A percentile compares a stretch with the other conserved stretches of the same genome.
Evolutionary conservation across 371 early-diverging fungal species (phyloP).

Genomic region (Dichotomocladium elegans): DNA sequence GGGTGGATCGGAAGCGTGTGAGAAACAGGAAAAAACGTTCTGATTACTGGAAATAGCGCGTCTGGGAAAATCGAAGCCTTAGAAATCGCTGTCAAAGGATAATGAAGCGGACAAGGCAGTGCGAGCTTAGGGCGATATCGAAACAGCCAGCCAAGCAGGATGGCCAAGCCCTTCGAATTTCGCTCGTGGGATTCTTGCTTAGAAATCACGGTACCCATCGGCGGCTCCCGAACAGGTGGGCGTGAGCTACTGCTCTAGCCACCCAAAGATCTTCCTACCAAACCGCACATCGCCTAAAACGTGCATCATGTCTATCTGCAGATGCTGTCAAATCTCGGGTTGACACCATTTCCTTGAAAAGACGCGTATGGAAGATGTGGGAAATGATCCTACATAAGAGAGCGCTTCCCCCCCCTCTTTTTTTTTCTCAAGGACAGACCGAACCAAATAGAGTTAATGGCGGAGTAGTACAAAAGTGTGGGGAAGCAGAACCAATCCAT

Average conservation of each 20-base stretch:
- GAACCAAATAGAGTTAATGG: constrained; percentile 1
- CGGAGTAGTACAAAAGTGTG: constrained; percentile 5
- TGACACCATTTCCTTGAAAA: background rate
- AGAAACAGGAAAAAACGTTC: no score
- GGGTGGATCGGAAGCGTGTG: no score
- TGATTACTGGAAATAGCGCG: no score
- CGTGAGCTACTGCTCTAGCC: no score
- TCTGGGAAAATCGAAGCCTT: constrained; percentile 5
- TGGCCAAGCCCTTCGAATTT: no score
- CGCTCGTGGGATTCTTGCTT: constrained; percentile 8
- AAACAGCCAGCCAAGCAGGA: no score
- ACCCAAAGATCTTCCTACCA: background rate
- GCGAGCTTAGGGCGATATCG: no score
- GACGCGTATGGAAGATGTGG: background rate
- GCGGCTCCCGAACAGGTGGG: background rate
- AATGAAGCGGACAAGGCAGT: no score
- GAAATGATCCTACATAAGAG: no score
- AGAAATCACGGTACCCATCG: background rate
- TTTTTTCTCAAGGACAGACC: background rate
- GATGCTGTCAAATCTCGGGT: background rate
- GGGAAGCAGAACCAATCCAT: constrained; percentile 2
- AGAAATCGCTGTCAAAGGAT: background rate
- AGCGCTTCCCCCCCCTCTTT: no score
- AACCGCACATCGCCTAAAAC: background rate
- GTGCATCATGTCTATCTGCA: background rate